A percentile compares a stretch with the other conserved stretches of the same genome.
Evolutionary conservation across 345 rosid genomes (phyloP).

Genomic region (Euclidium syriacum): DNA sequence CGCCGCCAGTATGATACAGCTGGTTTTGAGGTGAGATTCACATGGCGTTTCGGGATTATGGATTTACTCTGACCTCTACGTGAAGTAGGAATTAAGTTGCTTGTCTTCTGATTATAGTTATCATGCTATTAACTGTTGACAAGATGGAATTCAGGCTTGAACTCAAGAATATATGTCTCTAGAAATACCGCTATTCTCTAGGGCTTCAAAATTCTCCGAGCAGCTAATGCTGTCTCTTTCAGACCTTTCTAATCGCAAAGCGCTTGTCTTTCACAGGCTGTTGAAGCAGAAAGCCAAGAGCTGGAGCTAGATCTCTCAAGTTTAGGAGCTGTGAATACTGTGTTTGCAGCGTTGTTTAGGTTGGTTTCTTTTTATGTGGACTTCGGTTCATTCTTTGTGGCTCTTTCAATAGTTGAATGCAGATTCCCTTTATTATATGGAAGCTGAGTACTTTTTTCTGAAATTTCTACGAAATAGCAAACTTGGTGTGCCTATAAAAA

Average conservation of each 20-base stretch:
- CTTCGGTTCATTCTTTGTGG: background rate
- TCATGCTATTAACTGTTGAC: background rate
- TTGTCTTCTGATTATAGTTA: background rate
- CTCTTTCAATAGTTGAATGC: background rate
- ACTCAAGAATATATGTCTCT: background rate
- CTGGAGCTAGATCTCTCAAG: constrained; percentile 97
- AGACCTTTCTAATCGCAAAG: background rate
- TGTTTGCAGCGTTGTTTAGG: constrained; percentile 99
- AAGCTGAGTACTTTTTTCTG: constrained; percentile 3
- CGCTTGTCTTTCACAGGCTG: constrained; percentile 49
- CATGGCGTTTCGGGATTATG: background rate
- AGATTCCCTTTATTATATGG: background rate
- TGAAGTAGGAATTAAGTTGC: background rate
- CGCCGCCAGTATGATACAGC: constrained; percentile 83
- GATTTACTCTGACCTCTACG: background rate
- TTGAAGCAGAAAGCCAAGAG: constrained; percentile 86
- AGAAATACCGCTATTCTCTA: background rate
- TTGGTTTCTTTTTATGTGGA: constrained; percentile 7
- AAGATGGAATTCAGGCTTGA: background rate
- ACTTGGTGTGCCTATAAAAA: constrained; percentile 98
- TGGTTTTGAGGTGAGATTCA: constrained; percentile 85
- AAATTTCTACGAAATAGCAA: constrained; percentile 45
- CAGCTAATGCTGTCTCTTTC: background rate
- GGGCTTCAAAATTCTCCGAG: background rate
- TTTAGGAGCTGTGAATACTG: constrained; percentile 90